Conservation (phyloP, 768 basidiomycete genomes). For the Mycena pura region DNA sequence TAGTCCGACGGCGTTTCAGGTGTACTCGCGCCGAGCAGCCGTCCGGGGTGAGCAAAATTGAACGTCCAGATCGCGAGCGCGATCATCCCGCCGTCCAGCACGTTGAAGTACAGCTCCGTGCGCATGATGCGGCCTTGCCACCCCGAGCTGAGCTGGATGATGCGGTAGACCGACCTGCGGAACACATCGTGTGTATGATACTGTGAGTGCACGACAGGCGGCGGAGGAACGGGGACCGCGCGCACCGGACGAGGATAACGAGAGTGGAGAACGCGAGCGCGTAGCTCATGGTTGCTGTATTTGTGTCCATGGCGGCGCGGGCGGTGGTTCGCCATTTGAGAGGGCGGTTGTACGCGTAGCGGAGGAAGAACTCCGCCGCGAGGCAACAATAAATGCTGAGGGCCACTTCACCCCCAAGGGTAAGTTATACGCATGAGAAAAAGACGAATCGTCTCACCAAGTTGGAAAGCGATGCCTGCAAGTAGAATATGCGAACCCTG, state of each 20-base stretch:
- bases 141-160: slow-evolving; percentile 55
- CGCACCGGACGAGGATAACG: slow-evolving; percentile 54
- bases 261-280: slow-evolving; percentile 47
- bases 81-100: slow-evolving; percentile 52
- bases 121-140: slow-evolving; percentile 59
- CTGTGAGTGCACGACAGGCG: too few species aligned
- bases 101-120: slow-evolving; percentile 54
- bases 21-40: too few species aligned
- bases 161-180: slow-evolving; percentile 56
- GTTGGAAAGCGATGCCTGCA: slow-evolving; percentile 68
- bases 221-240: neutral
- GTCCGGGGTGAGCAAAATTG: slow-evolving; percentile 53
- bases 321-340: too few species aligned
- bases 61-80: slow-evolving; percentile 46
- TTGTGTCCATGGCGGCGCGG: neutral
- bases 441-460: slow-evolving; percentile 39
- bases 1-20: too few species aligned
- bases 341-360: neutral
- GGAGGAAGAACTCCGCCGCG: slow-evolving; percentile 36
- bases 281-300: slow-evolving; percentile 32
- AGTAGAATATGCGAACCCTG: slow-evolving; percentile 52
- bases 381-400: neutral
- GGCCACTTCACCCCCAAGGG: slow-evolving; percentile 40
- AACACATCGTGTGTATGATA: neutral
- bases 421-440: neutral